Evolutionary conservation across 2,329 filamentous ascomycete genomes (phyloP), one percentile per base, ranked within the genome.

Genomic region (Aspergillus ruber): DNA sequence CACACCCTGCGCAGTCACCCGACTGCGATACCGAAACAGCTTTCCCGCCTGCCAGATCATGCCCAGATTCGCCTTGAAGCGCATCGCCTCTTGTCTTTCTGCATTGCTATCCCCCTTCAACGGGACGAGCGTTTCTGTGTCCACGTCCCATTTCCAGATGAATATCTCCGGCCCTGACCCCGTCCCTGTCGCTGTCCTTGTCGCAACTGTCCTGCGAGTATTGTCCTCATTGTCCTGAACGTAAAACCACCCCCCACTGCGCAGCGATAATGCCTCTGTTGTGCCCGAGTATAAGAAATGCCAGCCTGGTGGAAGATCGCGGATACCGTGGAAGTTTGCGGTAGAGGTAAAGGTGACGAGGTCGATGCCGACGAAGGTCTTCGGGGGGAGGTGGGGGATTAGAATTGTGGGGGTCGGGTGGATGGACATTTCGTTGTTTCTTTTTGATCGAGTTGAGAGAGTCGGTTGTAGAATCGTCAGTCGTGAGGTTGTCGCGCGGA

Each of bases 251-350:
- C 76, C 71, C 8, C 82, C 82, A 48, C 80, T 75, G n/a, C 82
- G 74, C 23, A 84, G 69, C 0, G 81, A 83, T 12, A 82, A 70
- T 2, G 76, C 77, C 43, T 74, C 73, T 47, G 78, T 81, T 17
- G 77, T 75, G 20, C 80, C 77, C 0, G 75, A 79, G 59, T 83
- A 85, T 15, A 82, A 64, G 54, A 84, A 83, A 59, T 84, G 82
- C 59, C 77, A 73, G 39, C 81, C 81, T 2, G 68, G 57, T 0
- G 81, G 78, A 3, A 85, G 57, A 53, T 80, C 74, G 52, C 77
- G 80, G 56, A 85, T 76, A 23, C 82, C 82, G 48, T 75, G 73
- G 63, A 85, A 84, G 45, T 77, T 76, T 9, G 78, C 70, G 9
- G 80, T 80, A 3, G 80, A 79, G 13, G 79, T 83, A 64, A 85